Evolutionary conservation across 345 rosid species (phyloP).

Genomic region (Lagerstroemia speciosa): DNA sequence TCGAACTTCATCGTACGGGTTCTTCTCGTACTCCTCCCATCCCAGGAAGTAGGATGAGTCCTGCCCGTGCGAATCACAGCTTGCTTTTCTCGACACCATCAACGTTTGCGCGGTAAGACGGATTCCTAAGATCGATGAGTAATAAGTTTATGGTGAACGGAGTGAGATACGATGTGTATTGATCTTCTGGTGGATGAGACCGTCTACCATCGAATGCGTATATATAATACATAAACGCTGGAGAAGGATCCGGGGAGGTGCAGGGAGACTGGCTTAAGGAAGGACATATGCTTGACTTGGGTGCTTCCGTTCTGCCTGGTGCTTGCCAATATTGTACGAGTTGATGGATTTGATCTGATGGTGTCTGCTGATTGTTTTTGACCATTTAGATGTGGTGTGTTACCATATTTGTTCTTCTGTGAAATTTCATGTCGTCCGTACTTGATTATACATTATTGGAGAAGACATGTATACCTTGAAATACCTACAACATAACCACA

Average conservation of each 20-base stretch:
- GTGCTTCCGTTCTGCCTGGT: background rate
- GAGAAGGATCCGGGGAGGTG: background rate
- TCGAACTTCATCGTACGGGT: constrained; percentile 43
- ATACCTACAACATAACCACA: no score
- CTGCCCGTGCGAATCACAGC: constrained; percentile 58
- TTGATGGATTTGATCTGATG: background rate
- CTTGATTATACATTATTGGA: background rate
- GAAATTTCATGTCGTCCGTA: background rate
- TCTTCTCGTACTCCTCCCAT: constrained; percentile 63
- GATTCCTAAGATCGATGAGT: background rate
- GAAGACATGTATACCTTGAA: no score
- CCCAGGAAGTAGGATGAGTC: constrained; percentile 82
- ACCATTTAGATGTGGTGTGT: background rate
- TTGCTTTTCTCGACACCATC: constrained; percentile 69
- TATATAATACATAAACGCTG: background rate
- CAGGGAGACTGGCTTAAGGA: background rate
- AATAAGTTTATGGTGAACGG: background rate
- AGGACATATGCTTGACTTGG: background rate
- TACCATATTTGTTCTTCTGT: background rate
- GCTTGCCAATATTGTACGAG: background rate
- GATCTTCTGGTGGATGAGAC: background rate
- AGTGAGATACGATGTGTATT: background rate
- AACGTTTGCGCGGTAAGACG: no score
- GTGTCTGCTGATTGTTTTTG: background rate
- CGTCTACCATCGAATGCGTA: background rate